Evolutionary conservation across 202 grass and related monocot species (phyloP).

Genomic region (Zizania palustris): DNA sequence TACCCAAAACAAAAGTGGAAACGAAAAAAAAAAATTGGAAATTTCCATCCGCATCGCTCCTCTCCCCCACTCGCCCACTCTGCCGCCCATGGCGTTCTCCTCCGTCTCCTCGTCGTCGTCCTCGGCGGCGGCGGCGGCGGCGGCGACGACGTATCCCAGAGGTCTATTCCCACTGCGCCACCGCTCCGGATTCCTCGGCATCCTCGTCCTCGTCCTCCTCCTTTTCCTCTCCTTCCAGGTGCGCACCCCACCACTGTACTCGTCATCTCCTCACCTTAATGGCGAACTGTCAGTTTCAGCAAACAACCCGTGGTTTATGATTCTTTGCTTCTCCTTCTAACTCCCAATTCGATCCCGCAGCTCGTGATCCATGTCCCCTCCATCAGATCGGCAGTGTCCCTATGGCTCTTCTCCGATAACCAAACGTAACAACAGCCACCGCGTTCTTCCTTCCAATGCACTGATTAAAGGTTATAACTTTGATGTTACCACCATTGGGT

Average conservation of each 20-base stretch:
- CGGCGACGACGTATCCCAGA: conserved; percentile 22
- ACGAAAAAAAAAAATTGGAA: neutral
- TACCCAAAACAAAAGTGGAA: neutral
- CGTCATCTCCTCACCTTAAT: conserved; percentile 1
- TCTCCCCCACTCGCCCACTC: neutral
- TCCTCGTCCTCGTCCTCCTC: conserved; percentile 44
- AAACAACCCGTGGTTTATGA: neutral
- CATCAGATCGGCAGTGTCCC: conserved; percentile 46
- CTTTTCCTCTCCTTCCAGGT: conserved; percentile 55
- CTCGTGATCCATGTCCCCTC: conserved; percentile 54
- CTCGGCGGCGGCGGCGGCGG: conserved; percentile 9
- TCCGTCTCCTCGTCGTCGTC: conserved; percentile 33
- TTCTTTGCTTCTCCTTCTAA: neutral
- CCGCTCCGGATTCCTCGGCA: conserved; percentile 23
- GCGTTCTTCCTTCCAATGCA: neutral
- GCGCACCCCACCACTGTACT: neutral
- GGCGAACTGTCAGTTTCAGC: neutral
- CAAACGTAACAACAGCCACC: conserved; percentile 23
- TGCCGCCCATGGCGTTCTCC: conserved; percentile 30
- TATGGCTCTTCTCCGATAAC: conserved; percentile 48
- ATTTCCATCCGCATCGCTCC: conserved; percentile 6
- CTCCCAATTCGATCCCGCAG: conserved; percentile 1
- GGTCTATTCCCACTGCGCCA: conserved; percentile 4
- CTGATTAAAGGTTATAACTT: conserved; percentile 16
- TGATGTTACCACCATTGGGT: neutral